Conservation (phyloP, 2,329 filamentous ascomycete species). For the Dendrostoma leiphaemia region DNA sequence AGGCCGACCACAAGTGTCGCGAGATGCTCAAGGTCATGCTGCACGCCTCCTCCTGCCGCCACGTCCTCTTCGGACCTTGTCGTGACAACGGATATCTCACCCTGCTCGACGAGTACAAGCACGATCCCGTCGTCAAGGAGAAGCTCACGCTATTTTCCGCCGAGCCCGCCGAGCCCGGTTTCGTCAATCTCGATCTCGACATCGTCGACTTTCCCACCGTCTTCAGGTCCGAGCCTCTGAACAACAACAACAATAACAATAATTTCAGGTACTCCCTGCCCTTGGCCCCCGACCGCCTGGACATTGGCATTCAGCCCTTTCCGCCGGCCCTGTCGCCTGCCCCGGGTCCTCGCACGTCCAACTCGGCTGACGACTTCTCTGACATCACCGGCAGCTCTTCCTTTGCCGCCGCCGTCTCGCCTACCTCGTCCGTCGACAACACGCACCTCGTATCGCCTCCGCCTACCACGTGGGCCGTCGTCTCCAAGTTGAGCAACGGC, state of each 20-base stretch:
- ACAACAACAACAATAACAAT: no score
- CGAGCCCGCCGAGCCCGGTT: slow-evolving; percentile 29
- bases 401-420: not conserved
- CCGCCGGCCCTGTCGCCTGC: not conserved
- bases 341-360: not conserved
- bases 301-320: slow-evolving; percentile 16
- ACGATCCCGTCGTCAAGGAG: slow-evolving; percentile 22
- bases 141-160: slow-evolving; percentile 33
- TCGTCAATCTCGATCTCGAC: slow-evolving; percentile 28
- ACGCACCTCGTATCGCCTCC: no score
- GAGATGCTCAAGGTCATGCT: slow-evolving; percentile 34
- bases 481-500: slow-evolving; percentile 12
- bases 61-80: slow-evolving; percentile 32
- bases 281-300: not conserved
- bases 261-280: not conserved
- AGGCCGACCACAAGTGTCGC: slow-evolving; percentile 33
- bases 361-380: not conserved
- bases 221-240: slow-evolving; percentile 30
- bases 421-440: not conserved
- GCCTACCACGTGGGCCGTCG: slow-evolving; percentile 8
- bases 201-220: slow-evolving; percentile 27
- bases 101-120: slow-evolving; percentile 31
- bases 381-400: not conserved
- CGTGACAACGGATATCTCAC: slow-evolving; percentile 34
- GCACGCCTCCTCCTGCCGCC: slow-evolving; percentile 29